Evolutionary conservation across 2,329 filamentous ascomycete genomes (phyloP), one percentile per base, ranked within the genome.

Genomic region (Cladosporium austrohemisphaericum): DNA sequence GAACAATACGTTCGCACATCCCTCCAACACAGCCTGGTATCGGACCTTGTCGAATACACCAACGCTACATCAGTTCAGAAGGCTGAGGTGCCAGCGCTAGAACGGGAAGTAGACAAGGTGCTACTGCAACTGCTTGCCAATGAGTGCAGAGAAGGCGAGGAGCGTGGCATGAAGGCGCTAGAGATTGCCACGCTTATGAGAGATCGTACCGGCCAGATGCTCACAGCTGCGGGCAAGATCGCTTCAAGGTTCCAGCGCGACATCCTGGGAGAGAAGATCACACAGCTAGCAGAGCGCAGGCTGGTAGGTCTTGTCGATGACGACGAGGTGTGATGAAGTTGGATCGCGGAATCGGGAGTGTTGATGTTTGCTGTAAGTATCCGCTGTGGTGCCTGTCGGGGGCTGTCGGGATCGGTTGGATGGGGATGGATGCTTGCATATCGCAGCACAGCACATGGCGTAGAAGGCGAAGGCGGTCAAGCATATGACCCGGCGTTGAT

Each of bases 81-180:
- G 46, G 69, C 76, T 1, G 78, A 82, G 37, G 77, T 95, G 11
- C 78, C 81, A 11, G 77, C 81, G 31, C 77, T 89, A 49, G 88
- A 95, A 67, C 73, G 94, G 36, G 88, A 94, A 36, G 81, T 95
- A 29, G 91, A 98, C 73, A 95, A 95, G 73, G 83, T 85, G 35
- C 75, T 98, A 43, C 74, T 98, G 55, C 90, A 96, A 72, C 78
- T 97, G 65, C 75, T 98, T 63, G 91, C 88, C 2, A 75, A 85
- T 5, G 93, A 97, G 73, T 98, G 93, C 66, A 83, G 90, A 52
- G 88, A 93, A 57, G 89, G 90, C 36, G 93, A 98, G 67, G 91
- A 97, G 55, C 78, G 86, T 23, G 92, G 91, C 5, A 96, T 96
- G 89, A 89, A 92, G 58, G 92, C 92, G 1, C 74, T 98, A 28